Percentiles rank a stretch among this genome's conserved stretches.
phyloP scores from a whole-genome alignment of 140 eudicot species.

The Ambrosia hybrid region DNA sequence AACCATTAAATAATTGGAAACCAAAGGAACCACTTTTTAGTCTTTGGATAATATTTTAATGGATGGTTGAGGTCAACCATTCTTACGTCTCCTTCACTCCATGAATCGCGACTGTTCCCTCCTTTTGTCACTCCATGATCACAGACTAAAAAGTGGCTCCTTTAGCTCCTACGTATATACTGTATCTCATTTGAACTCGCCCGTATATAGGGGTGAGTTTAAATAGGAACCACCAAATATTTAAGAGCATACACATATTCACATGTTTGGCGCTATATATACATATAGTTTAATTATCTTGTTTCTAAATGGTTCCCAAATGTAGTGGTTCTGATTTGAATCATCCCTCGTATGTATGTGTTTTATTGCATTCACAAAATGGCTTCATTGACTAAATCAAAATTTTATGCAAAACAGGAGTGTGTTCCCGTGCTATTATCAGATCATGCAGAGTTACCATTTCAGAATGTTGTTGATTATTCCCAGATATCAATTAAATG shows the following conservation, averaged over 20 bases:
- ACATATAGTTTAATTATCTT: neutral
- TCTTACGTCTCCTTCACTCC: too few species aligned
- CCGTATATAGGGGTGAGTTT: neutral
- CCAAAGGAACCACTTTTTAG: neutral
- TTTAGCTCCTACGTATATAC: neutral
- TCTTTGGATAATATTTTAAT: too few species aligned
- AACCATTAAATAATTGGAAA: neutral
- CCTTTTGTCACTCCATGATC: too few species aligned
- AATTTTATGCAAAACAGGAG: constrained; percentile 55
- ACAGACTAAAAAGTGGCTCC: too few species aligned
- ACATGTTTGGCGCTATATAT: neutral
- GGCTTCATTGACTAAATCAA: neutral
- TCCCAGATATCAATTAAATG: constrained; percentile 82
- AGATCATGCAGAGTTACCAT: constrained; percentile 84
- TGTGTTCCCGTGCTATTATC: constrained; percentile 96
- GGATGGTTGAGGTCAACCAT: too few species aligned
- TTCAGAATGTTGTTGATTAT: constrained; percentile 81
- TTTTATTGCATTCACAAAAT: neutral
- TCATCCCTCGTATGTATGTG: neutral
- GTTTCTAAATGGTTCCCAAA: neutral
- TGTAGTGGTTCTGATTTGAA: neutral
- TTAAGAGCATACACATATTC: neutral
- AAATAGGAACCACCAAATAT: neutral
- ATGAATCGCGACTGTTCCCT: too few species aligned
- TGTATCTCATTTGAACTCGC: constrained; percentile 1